Evolutionary conservation across 495 filamentous ascomycete species (phyloP).

Genomic region (Trichoderma orchidacearum): DNA sequence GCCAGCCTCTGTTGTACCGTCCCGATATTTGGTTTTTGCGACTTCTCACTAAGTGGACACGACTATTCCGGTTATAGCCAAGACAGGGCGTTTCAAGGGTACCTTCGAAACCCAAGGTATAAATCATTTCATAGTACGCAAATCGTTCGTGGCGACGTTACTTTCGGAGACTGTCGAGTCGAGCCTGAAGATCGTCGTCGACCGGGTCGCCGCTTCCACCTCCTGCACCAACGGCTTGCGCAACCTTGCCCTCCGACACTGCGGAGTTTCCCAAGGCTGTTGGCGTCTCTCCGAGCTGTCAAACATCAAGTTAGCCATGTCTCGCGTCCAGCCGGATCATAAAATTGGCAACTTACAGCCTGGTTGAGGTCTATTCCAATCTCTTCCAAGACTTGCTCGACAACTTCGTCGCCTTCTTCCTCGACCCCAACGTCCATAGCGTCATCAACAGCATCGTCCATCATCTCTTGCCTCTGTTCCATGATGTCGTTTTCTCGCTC

Average conservation of each 20-base stretch:
- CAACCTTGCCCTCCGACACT: constrained; percentile 49
- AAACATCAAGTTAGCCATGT: constrained; percentile 8
- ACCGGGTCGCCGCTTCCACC: constrained; percentile 47
- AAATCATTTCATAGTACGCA: too few relatives aligned
- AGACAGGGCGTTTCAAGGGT: too few relatives aligned
- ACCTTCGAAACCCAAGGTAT: too few relatives aligned
- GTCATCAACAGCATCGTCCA: constrained; percentile 99
- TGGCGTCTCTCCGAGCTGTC: constrained; percentile 67
- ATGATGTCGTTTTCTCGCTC: constrained; percentile 98
- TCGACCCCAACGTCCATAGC: constrained; percentile 86
- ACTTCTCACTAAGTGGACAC: too few relatives aligned
- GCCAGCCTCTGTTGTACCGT: too few relatives aligned
- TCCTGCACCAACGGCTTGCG: constrained; percentile 64
- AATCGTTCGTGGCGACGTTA: background rate
- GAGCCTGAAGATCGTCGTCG: constrained; percentile 72
- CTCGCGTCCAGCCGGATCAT: background rate
- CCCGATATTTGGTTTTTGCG: too few relatives aligned
- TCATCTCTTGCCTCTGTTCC: constrained; percentile 98
- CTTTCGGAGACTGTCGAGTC: constrained; percentile 64
- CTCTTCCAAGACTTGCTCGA: constrained; percentile 91
- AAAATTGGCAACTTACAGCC: constrained; percentile 44
- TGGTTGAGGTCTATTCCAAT: constrained; percentile 88
- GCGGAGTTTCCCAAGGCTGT: constrained; percentile 48
- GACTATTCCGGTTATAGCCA: too few relatives aligned
- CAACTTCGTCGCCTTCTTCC: constrained; percentile 87